Conservation (phyloP, 148 eudicot genomes). For the Chenopodium album region DNA sequence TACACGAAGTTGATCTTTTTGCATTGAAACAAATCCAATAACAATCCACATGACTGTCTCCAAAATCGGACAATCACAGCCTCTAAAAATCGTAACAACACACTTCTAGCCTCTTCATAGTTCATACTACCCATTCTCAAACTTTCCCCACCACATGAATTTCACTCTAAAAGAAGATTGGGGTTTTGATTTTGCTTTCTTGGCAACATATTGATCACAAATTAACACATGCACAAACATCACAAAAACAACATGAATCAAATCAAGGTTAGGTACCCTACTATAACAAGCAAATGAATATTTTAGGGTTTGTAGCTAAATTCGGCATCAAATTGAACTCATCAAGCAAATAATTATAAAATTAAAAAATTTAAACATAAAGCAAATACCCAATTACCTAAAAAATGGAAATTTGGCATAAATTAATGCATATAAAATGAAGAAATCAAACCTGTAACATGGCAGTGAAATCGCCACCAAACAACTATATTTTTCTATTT, state of each 20-base stretch:
- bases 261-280: not conserved
- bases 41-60: not conserved
- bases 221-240: not conserved
- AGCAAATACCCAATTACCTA: not conserved
- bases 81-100: too few relatives aligned
- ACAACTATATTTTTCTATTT: slow-evolving; percentile 38
- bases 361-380: not conserved
- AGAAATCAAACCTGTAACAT: slow-evolving; percentile 47
- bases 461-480: slow-evolving; percentile 57
- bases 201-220: not conserved
- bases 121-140: not conserved
- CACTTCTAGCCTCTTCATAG: too few relatives aligned
- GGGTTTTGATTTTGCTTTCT: too few relatives aligned
- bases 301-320: not conserved
- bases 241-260: not conserved
- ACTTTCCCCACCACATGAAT: not conserved
- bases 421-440: not conserved
- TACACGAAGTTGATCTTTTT: too few relatives aligned
- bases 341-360: not conserved
- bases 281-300: not conserved
- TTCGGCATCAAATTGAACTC: not conserved
- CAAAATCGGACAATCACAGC: not conserved
- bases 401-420: not conserved
- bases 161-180: not conserved
- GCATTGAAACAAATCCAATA: not conserved